Conservation (phyloP, 345 rosid species). For the Heritiera fomes region DNA sequence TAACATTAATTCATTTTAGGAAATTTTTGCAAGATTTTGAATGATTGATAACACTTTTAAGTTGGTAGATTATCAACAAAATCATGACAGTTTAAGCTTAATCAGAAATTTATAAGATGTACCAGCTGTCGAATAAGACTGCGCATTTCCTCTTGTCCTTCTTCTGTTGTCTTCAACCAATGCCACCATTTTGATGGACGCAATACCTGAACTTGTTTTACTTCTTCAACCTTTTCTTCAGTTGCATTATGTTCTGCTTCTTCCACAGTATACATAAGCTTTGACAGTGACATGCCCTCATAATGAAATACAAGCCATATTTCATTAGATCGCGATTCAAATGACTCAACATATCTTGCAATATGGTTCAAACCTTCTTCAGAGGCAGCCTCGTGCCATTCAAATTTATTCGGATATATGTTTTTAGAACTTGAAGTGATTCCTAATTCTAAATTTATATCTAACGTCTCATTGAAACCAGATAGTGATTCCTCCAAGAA, state of each 20-base stretch:
- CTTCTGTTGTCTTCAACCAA: slow-evolving; percentile 85
- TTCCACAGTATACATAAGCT: slow-evolving; percentile 73
- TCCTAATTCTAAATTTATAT: slow-evolving; percentile 33
- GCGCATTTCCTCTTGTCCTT: slow-evolving; percentile 87
- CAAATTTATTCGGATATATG: slow-evolving; percentile 30
- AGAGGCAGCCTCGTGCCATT: slow-evolving; percentile 31
- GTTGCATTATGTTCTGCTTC: slow-evolving; percentile 45
- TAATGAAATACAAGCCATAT: slow-evolving; percentile 91
- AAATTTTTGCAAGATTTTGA: not conserved
- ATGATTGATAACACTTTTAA: not conserved
- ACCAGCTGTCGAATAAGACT: slow-evolving; percentile 86
- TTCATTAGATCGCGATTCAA: slow-evolving; percentile 87
- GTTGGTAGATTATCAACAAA: not conserved
- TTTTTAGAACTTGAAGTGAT: slow-evolving; percentile 33
- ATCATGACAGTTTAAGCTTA: slow-evolving; percentile 15
- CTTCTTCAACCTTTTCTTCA: slow-evolving; percentile 52
- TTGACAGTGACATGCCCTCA: slow-evolving; percentile 87
- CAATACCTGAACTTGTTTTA: slow-evolving; percentile 57
- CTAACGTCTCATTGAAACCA: slow-evolving; percentile 24
- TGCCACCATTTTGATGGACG: slow-evolving; percentile 95
- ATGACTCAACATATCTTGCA: slow-evolving; percentile 89
- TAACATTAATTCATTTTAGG: not conserved
- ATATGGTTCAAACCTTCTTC: slow-evolving; percentile 87
- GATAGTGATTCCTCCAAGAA: slow-evolving; percentile 39
- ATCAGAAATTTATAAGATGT: slow-evolving; percentile 26